Evolutionary conservation across 1,284 basidiomycete species (phyloP).

Genomic region (Trichosporon inkin): DNA sequence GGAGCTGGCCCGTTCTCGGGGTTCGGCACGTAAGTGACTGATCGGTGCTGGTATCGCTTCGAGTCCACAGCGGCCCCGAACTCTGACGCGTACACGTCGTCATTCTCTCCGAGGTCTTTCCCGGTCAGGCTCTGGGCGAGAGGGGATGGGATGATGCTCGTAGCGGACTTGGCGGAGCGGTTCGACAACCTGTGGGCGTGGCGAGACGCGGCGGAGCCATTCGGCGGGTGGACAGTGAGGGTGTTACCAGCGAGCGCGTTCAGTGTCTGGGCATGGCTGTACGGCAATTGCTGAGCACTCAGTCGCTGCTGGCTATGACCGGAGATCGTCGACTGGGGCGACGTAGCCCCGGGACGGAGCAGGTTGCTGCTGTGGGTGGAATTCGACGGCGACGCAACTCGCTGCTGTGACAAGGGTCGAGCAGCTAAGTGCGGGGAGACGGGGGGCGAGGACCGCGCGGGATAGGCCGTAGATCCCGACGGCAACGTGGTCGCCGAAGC

Average conservation of each 20-base stretch:
- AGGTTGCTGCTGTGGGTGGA: neutral
- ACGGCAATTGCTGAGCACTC: neutral
- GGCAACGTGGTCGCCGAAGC: neutral
- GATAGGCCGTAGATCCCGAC: neutral
- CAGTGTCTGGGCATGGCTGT: neutral
- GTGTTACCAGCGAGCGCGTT: constrained; percentile 1
- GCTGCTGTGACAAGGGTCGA: neutral
- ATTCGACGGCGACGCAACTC: neutral
- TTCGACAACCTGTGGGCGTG: neutral
- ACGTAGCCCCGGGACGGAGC: neutral
- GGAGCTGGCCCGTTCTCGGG: neutral
- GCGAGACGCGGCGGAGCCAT: neutral
- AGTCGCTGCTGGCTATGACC: neutral
- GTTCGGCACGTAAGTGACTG: neutral
- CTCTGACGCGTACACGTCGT: neutral
- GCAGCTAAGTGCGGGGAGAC: neutral
- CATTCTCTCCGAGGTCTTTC: neutral
- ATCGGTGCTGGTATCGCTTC: neutral
- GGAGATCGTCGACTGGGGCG: neutral
- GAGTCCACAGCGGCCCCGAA: neutral
- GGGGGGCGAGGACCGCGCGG: neutral
- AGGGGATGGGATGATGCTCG: neutral
- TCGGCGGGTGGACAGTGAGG: neutral
- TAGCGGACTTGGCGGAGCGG: constrained; percentile 3
- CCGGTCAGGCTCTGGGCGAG: constrained; percentile 1